Conservation (phyloP, 352 stramenopile species). For the Saprolegnia diclina region DNA sequence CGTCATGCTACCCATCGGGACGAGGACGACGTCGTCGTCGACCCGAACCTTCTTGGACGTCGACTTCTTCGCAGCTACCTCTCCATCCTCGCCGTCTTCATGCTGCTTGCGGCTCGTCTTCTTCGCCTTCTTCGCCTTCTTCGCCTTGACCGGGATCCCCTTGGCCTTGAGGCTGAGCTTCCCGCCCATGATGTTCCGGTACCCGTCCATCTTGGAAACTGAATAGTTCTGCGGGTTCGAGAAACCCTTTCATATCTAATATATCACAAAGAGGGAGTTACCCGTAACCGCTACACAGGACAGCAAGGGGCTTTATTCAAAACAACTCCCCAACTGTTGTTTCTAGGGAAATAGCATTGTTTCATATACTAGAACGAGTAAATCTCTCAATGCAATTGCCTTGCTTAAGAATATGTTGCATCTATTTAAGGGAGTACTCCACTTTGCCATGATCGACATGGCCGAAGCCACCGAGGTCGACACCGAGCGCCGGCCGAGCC, state of each 20-base stretch:
- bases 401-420: too few species aligned
- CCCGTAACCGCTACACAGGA: not conserved
- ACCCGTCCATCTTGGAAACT: slow-evolving; percentile 7
- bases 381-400: too few species aligned
- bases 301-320: too few species aligned
- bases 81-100: slow-evolving; percentile 3
- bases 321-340: too few species aligned
- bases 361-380: too few species aligned
- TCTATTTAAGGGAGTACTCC: too few species aligned
- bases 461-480: not conserved
- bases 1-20: slow-evolving; percentile 50
- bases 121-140: slow-evolving; percentile 26
- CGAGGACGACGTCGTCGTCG: slow-evolving; percentile 30
- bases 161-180: slow-evolving; percentile 81
- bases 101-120: not conserved
- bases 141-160: slow-evolving; percentile 42
- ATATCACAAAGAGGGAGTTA: too few species aligned
- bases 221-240: not conserved
- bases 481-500: not conserved
- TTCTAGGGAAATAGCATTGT: too few species aligned
- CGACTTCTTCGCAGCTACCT: slow-evolving; percentile 27
- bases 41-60: not conserved
- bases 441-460: too few species aligned
- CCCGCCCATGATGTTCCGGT: slow-evolving; percentile 51
- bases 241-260: too few species aligned